Conservation (phyloP, 139 green algal genomes). For the Trebouxia sp. region DNA sequence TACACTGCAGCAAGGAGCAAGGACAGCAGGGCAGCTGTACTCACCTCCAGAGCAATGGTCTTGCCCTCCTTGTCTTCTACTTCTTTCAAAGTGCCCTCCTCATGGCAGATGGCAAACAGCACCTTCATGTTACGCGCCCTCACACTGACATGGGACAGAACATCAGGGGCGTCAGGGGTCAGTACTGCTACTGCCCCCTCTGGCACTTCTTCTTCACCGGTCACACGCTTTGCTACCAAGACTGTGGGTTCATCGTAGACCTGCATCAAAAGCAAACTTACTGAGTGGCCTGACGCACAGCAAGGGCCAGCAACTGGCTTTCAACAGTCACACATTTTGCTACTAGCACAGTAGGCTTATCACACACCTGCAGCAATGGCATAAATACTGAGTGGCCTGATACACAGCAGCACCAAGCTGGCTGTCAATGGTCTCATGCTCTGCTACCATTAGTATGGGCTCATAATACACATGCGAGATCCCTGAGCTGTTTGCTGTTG, state of each 20-base stretch:
- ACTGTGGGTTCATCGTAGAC: conserved; percentile 82
- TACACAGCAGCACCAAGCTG: too few relatives aligned
- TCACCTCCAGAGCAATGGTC: conserved; percentile 11
- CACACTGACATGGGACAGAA: conserved; percentile 90
- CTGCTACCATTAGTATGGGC: too few relatives aligned
- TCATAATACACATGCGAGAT: too few relatives aligned
- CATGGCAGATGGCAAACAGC: conserved; percentile 62
- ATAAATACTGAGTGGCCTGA: too few relatives aligned
- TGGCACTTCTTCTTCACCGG: conserved; percentile 94
- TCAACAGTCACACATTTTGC: too few relatives aligned
- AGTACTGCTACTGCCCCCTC: conserved; percentile 86
- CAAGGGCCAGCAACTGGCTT: too few relatives aligned
- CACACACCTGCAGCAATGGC: conserved; percentile 5
- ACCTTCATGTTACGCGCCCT: conserved; percentile 88
- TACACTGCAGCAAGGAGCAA: too few relatives aligned
- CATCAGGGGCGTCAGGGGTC: conserved; percentile 84
- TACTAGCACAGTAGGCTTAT: too few relatives aligned
- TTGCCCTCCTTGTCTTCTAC: conserved; percentile 44
- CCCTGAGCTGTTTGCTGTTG: too few relatives aligned
- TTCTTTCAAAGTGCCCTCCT: conserved; percentile 53
- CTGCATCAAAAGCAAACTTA: conserved; percentile 31
- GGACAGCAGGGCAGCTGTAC: too few relatives aligned
- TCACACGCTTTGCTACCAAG: conserved; percentile 80
- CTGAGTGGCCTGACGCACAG: too few relatives aligned
- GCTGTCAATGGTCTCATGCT: too few relatives aligned